These are phyloP conservation scores for Paracorniculantispora psalliotae DNA, from an alignment of 2,329 filamentous ascomycete species.

Conservation along the genomic window DNA sequence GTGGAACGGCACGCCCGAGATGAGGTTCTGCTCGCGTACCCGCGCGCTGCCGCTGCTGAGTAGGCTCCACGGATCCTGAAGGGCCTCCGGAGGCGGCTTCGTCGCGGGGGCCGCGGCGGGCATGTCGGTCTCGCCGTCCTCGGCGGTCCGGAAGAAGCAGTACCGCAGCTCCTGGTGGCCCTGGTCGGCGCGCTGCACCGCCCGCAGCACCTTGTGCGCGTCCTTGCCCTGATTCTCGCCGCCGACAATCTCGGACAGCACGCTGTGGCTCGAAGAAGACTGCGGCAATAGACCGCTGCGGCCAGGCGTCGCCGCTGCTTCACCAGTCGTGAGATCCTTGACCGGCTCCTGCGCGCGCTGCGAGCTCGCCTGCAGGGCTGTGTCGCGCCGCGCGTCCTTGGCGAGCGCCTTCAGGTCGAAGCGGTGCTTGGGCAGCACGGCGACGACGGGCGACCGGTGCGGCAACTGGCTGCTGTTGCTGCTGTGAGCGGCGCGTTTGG, in stretches of 20 bases:
- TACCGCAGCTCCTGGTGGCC: constrained; percentile 33
- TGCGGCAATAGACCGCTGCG: not conserved
- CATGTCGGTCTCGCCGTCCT: constrained; percentile 8
- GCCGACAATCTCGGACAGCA: constrained; percentile 28
- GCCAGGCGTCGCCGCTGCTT: constrained; percentile 8
- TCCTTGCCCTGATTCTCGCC: constrained; percentile 35
- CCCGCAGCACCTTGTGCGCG: constrained; percentile 40
- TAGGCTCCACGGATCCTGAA: constrained; percentile 41
- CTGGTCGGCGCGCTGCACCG: constrained; percentile 46
- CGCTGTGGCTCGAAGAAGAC: constrained; percentile 12
- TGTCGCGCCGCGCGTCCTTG: constrained; percentile 53
- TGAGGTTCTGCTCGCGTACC: constrained; percentile 53
- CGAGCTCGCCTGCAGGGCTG: constrained; percentile 53
- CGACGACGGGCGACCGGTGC: constrained; percentile 38
- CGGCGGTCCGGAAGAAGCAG: constrained; percentile 45
- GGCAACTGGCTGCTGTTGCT: constrained; percentile 37
- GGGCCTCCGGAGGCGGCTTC: constrained; percentile 26
- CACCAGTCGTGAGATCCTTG: not conserved
- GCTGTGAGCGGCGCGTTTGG: constrained; percentile 40
- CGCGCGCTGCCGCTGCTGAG: constrained; percentile 38
- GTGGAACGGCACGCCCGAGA: constrained; percentile 57
- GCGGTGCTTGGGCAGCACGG: constrained; percentile 51
- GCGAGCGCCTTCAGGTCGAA: constrained; percentile 60
- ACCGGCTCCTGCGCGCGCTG: constrained; percentile 36
- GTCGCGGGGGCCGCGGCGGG: constrained; percentile 21